These are phyloP conservation scores for Penicillium sp. DNA, from an alignment of 2,329 filamentous ascomycete genomes.

Conservation along the genomic window DNA sequence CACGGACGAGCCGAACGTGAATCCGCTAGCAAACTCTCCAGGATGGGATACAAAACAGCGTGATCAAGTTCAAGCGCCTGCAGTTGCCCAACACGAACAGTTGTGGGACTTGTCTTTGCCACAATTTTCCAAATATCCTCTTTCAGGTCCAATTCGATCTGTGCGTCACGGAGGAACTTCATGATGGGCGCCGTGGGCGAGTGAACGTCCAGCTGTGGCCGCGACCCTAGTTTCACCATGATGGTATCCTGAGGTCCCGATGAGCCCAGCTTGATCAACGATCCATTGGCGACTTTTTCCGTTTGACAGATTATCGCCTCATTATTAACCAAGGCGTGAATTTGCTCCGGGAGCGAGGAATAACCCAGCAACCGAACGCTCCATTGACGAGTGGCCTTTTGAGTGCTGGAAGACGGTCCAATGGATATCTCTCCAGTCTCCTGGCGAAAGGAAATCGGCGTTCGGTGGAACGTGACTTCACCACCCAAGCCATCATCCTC, in stretches of 20 bases:
- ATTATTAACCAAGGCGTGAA: neutral
- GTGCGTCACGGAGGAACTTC: conserved; percentile 11
- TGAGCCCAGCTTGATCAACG: conserved; percentile 2
- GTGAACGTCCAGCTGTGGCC: conserved; percentile 9
- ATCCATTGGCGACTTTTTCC: conserved; percentile 8
- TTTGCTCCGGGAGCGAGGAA: neutral
- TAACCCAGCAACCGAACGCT: conserved; percentile 2
- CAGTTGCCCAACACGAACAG: conserved; percentile 1
- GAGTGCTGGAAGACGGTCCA: neutral
- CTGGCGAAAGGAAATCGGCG: conserved; percentile 5
- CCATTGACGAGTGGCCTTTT: conserved; percentile 1
- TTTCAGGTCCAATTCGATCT: conserved; percentile 11
- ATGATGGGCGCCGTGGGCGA: conserved; percentile 1
- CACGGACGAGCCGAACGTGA: neutral
- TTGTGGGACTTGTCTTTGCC: neutral
- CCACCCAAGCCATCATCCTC: conserved; percentile 3
- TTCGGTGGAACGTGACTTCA: neutral
- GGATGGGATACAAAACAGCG: neutral
- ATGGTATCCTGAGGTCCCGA: neutral
- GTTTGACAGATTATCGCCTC: neutral
- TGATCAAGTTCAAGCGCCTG: conserved; percentile 7
- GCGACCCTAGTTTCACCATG: conserved; percentile 2
- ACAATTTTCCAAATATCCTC: conserved; percentile 1
- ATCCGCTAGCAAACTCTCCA: conserved; percentile 4
- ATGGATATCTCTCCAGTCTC: conserved; percentile 1